Conservation (phyloP, 192 early-diverging fungal species). For the Coemansia guatemalensis region DNA sequence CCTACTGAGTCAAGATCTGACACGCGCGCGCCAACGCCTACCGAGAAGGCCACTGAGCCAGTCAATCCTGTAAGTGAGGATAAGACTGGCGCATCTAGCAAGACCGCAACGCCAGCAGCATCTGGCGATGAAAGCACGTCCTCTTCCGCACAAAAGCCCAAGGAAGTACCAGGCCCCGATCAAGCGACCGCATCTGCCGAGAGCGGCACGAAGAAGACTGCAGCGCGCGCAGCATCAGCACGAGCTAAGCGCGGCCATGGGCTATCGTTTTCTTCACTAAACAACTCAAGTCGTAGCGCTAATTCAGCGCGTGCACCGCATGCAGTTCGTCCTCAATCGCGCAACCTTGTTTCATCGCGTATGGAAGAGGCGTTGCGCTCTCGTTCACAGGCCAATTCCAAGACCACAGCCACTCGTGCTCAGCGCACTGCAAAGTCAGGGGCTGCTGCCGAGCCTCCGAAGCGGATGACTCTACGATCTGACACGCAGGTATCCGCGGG, state of each 20-base stretch:
- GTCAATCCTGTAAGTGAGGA: background rate
- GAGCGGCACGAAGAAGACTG: constrained; percentile 2
- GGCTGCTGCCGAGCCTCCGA: background rate
- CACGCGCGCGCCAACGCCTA: constrained; percentile 29
- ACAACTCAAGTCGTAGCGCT: constrained; percentile 1
- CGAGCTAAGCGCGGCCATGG: constrained; percentile 26
- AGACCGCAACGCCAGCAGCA: background rate
- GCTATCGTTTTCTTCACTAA: constrained; percentile 46
- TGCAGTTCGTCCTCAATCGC: constrained; percentile 30
- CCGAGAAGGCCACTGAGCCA: background rate
- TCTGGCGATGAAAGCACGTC: constrained; percentile 15
- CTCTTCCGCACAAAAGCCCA: constrained; percentile 1
- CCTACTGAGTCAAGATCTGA: constrained; percentile 16
- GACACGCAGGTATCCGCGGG: background rate
- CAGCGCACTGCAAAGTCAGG: constrained; percentile 17
- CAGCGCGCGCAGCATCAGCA: background rate
- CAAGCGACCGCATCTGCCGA: background rate
- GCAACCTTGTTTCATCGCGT: constrained; percentile 36
- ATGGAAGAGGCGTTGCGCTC: constrained; percentile 48
- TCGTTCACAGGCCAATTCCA: constrained; percentile 3
- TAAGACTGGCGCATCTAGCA: background rate
- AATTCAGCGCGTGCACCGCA: constrained; percentile 15
- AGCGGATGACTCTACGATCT: constrained; percentile 47
- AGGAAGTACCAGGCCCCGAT: constrained; percentile 4
- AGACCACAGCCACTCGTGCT: constrained; percentile 5